Percentiles rank a stretch among this genome's conserved stretches.
Conservation (phyloP, 805 yeast genomes). For the Yarrowia yakushimensis region DNA sequence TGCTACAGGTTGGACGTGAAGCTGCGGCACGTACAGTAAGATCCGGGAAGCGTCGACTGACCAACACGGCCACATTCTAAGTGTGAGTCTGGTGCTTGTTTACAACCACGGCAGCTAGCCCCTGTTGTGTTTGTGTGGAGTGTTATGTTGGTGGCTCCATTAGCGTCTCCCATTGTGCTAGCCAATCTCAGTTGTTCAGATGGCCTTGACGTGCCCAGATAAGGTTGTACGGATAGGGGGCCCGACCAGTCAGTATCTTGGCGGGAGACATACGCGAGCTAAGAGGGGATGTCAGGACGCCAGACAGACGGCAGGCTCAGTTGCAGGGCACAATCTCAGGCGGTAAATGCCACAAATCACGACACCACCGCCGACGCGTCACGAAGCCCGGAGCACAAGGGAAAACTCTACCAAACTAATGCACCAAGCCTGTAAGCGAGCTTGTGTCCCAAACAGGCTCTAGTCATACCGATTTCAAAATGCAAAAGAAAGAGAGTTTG, state of each 20-base stretch:
- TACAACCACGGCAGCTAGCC: not conserved
- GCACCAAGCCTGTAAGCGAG: conserved; percentile 23
- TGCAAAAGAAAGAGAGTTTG: not conserved
- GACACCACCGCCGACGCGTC: not conserved
- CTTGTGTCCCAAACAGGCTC: conserved; percentile 11
- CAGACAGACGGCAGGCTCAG: not conserved
- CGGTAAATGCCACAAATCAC: not conserved
- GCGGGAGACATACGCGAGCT: not conserved
- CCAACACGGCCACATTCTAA: not conserved
- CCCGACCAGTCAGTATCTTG: not conserved
- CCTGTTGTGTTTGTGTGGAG: not conserved
- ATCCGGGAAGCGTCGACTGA: not conserved
- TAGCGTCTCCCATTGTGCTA: not conserved
- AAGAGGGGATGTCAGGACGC: not conserved
- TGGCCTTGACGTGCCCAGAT: conserved; percentile 14
- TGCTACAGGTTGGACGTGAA: not conserved
- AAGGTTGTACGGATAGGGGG: conserved; percentile 7
- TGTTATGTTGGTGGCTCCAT: not conserved
- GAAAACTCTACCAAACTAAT: conserved; percentile 5
- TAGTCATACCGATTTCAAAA: conserved; percentile 16
- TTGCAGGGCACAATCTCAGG: not conserved
- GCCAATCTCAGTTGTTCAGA: conserved; percentile 7
- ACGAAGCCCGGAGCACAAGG: not conserved
- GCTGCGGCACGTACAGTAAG: not conserved
- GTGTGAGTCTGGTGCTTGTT: not conserved